Base-by-base conservation (phyloP, 768 basidiomycete species). In the Mycena kentingensis region DNA sequence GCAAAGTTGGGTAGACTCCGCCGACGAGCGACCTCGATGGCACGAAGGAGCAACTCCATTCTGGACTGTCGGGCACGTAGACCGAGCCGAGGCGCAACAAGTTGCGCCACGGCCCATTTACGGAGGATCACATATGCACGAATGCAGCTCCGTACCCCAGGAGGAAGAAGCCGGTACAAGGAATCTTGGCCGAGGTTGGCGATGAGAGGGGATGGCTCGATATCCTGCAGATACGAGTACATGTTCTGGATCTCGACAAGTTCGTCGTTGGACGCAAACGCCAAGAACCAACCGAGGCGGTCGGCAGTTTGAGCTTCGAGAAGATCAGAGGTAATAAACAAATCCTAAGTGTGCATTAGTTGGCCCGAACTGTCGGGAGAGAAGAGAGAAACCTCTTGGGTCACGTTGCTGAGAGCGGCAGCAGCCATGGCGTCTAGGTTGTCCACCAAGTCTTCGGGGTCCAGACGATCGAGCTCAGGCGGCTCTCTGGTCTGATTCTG, bases 231-330 rank as follows among this genome's bases (percentile, higher is more conserved):
- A 60, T 88, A 82, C 3, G 83, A 79, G 66, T 88, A 86, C 58
- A 93, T 85, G 21, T 80, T 85, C 65, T 93, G 88, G 39, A 93
- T 84, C 56, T 91, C 88, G n/a, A 84, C 74, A 3, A 77, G 73
- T 41, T 93, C 91, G 11, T 81, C 78, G 41, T 72, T 67, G 0
- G 75, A 69, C 15, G 68, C 69, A 0, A 73, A 65, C 27, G 71
- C 49, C 3, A 76, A 72, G 67, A 91, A 88, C 90, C 91, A 93
- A 3, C 88, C 91, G 2, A 81, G 85, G 27, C 84, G 81, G 65
- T 93, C 91, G 15, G 82, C 80, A 2, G 81, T 84, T 66, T 93
- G 91, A 0, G 90, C 81, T 67, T 93, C 91, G 10, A 93, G 76
- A 16, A 92, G 69, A 65, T 93, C 91, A 4, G 84, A 81, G 6